These are phyloP conservation scores for Ophiostoma populinum DNA, from an alignment of 2,329 filamentous ascomycete genomes.

Conservation along the genomic window DNA sequence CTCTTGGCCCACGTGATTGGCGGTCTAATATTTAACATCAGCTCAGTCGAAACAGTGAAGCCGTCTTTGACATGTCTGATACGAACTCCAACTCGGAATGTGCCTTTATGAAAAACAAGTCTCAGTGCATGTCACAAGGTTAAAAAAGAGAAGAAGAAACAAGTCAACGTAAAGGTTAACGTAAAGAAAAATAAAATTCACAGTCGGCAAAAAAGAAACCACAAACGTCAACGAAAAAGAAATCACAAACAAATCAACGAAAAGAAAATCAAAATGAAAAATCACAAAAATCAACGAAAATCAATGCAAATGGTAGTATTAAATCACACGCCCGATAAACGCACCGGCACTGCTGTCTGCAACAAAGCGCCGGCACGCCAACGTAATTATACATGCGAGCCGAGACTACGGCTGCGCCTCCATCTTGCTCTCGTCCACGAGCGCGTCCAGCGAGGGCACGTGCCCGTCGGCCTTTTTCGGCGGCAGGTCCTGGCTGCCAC, in stretches of 20 bases:
- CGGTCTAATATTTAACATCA: no score
- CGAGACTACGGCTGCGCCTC: constrained; percentile 11
- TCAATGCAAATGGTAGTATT: neutral
- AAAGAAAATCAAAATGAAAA: constrained; percentile 1
- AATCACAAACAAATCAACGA: neutral
- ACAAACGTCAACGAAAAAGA: neutral
- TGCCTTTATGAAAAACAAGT: no score
- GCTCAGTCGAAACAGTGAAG: no score
- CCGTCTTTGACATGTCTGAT: no score
- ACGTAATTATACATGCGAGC: no score
- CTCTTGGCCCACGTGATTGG: no score
- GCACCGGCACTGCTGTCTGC: no score
- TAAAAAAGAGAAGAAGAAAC: neutral
- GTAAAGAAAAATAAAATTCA: neutral
- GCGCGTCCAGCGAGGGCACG: constrained; percentile 22
- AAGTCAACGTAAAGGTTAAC: neutral
- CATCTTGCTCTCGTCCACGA: constrained; percentile 21
- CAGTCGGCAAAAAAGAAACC: neutral
- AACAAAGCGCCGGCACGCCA: no score
- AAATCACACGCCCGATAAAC: no score
- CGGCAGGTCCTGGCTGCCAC: constrained; percentile 29
- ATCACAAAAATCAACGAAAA: constrained; percentile 1
- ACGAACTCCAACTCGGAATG: no score
- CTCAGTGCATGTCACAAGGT: no score
- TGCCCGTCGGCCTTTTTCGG: constrained; percentile 22